Evolutionary conservation across 345 rosid species (phyloP).

Genomic region (Leavenworthia alabamica): DNA sequence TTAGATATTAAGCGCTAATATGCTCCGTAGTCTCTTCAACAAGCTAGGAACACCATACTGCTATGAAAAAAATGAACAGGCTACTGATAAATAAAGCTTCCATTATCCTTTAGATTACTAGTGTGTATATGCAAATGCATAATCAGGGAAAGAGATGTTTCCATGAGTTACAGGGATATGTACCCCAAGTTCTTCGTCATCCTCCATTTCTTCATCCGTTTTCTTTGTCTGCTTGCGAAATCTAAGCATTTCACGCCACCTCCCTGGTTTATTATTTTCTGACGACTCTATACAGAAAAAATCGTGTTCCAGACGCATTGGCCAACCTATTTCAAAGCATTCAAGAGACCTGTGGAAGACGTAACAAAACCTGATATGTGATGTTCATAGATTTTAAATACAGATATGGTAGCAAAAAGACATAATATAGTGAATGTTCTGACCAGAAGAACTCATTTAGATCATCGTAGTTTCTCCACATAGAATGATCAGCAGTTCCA

Average conservation of each 20-base stretch:
- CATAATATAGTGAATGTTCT: slow-evolving; percentile 20
- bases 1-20: slow-evolving; percentile 24
- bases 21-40: slow-evolving; percentile 30
- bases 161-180: slow-evolving; percentile 19
- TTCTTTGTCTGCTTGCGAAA: slow-evolving; percentile 28
- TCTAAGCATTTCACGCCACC: slow-evolving; percentile 10
- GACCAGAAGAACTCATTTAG: slow-evolving; percentile 91
- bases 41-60: slow-evolving; percentile 31
- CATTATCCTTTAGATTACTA: slow-evolving; percentile 10
- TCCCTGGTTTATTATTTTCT: slow-evolving; percentile 29
- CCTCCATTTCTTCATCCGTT: slow-evolving; percentile 36
- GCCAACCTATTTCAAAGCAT: slow-evolving; percentile 93
- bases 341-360: slow-evolving; percentile 63
- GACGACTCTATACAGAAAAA: slow-evolving; percentile 44
- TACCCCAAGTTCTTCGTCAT: slow-evolving; percentile 68
- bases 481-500: slow-evolving; percentile 78
- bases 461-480: slow-evolving; percentile 99
- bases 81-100: slow-evolving; percentile 15
- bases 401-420: neutral
- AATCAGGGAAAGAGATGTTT: slow-evolving; percentile 9
- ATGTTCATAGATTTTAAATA: slow-evolving; percentile 1
- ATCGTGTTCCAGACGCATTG: slow-evolving; percentile 63
- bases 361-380: slow-evolving; percentile 7
- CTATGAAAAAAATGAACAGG: slow-evolving; percentile 22
- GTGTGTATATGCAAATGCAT: slow-evolving; percentile 19